Conservation (phyloP, 2,329 filamentous ascomycete genomes). For the Dothistroma septosporum region DNA sequence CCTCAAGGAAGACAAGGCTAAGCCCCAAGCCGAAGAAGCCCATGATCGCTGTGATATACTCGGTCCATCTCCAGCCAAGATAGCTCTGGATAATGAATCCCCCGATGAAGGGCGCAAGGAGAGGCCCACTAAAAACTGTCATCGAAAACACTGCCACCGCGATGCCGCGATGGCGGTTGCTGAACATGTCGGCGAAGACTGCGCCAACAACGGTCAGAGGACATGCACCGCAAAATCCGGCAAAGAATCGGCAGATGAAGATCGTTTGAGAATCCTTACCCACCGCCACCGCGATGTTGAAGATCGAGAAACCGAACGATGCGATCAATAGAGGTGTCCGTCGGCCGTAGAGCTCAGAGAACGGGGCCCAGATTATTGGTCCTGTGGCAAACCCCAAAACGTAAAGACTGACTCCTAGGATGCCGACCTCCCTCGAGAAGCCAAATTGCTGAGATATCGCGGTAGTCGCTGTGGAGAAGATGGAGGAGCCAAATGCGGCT, state of each 20-base stretch:
- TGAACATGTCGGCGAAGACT: conserved; percentile 43
- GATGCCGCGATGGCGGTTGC: conserved; percentile 30
- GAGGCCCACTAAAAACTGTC: conserved; percentile 35
- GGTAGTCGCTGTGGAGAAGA: conserved; percentile 40
- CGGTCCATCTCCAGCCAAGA: conserved; percentile 50
- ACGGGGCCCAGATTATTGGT: conserved; percentile 48
- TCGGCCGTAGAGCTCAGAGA: conserved; percentile 41
- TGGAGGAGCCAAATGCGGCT: conserved; percentile 58
- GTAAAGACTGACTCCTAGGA: conserved; percentile 38
- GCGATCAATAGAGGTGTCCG: conserved; percentile 30
- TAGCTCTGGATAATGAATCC: conserved; percentile 33
- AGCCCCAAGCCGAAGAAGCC: conserved; percentile 49
- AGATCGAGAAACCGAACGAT: conserved; percentile 38
- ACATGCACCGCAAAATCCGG: conserved; percentile 35
- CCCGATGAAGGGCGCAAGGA: conserved; percentile 32
- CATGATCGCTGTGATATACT: conserved; percentile 53
- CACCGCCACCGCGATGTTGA: conserved; percentile 46
- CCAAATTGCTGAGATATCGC: conserved; percentile 41
- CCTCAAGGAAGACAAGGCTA: conserved; percentile 52
- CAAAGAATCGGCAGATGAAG: conserved; percentile 39
- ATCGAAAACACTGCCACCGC: conserved; percentile 38
- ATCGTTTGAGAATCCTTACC: conserved; percentile 38
- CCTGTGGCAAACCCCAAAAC: conserved; percentile 28
- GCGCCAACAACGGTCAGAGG: conserved; percentile 47
- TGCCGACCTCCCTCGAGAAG: conserved; percentile 39